These are phyloP conservation scores for Lyophyllum shimeji DNA, from an alignment of 768 basidiomycete species.

Conservation along the genomic window DNA sequence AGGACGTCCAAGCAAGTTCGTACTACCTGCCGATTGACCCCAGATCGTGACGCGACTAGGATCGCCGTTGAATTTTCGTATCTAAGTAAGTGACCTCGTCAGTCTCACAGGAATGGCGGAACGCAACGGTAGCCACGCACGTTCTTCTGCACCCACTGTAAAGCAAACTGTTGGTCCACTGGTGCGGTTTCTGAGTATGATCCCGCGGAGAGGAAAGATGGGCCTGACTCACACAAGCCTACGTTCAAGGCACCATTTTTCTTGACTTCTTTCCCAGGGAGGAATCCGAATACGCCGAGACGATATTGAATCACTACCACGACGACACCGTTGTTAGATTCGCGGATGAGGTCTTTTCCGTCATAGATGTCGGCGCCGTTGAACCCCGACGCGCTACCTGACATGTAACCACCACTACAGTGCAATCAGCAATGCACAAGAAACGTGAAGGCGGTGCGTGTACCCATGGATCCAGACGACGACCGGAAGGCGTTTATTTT, in stretches of 20 bases:
- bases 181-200: conserved; percentile 15
- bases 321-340: conserved; percentile 32
- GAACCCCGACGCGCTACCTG: conserved; percentile 26
- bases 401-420: conserved; percentile 31
- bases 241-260: conserved; percentile 44
- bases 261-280: conserved; percentile 43
- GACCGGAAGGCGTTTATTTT: conserved; percentile 31
- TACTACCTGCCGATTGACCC: conserved; percentile 52
- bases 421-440: neutral
- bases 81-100: conserved; percentile 19
- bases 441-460: conserved; percentile 9
- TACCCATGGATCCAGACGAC: conserved; percentile 46
- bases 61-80: conserved; percentile 59
- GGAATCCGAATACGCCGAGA: conserved; percentile 45
- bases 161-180: conserved; percentile 46
- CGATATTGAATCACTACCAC: conserved; percentile 43
- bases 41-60: conserved; percentile 49
- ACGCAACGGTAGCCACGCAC: conserved; percentile 11
- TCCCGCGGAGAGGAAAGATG: neutral
- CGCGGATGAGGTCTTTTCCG: conserved; percentile 31
- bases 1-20: neutral
- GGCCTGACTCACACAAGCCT: conserved; percentile 38
- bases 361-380: conserved; percentile 22
- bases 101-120: neutral
- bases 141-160: conserved; percentile 47